A percentile compares a stretch with the other conserved stretches of the same genome.
phyloP scores from a whole-genome alignment of 805 yeast species.

The Saccharomycopsis javanensis region DNA sequence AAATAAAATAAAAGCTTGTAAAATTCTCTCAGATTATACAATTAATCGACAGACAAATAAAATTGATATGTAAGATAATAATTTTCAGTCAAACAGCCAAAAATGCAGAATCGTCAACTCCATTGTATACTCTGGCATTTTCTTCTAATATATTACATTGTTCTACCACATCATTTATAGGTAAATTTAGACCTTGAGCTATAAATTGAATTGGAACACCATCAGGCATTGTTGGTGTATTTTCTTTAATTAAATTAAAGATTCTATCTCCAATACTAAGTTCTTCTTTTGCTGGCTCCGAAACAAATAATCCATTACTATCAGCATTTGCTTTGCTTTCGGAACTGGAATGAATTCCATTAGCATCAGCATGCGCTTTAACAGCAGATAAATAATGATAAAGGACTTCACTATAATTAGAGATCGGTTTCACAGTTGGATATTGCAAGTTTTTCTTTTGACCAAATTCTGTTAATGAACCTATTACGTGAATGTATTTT shows the following conservation, averaged over 20 bases:
- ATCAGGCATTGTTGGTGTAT: constrained; percentile 52
- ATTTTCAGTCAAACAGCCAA: constrained; percentile 34
- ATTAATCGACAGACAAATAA: background rate
- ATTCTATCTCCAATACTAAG: constrained; percentile 34
- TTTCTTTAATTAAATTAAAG: constrained; percentile 38
- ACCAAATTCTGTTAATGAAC: constrained; percentile 48
- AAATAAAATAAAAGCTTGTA: too few relatives aligned
- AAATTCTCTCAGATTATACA: too few relatives aligned
- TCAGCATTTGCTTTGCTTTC: constrained; percentile 23
- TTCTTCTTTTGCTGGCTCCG: constrained; percentile 29
- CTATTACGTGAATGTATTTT: constrained; percentile 51
- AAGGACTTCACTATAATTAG: constrained; percentile 57
- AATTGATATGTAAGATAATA: background rate
- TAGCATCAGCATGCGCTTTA: constrained; percentile 44
- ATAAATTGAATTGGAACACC: constrained; percentile 65
- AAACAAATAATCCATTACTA: constrained; percentile 34
- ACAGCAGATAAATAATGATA: constrained; percentile 62
- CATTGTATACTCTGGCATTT: constrained; percentile 58
- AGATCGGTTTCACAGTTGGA: constrained; percentile 46
- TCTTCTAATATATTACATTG: constrained; percentile 50
- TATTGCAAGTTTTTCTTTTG: constrained; percentile 57
- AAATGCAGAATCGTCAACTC: constrained; percentile 56
- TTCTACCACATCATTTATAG: constrained; percentile 39
- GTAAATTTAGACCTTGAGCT: constrained; percentile 43
- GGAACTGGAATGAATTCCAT: constrained; percentile 30